Percentiles rank a stretch among this genome's conserved stretches.
Evolutionary conservation across 768 basidiomycete species (phyloP).

Genomic region (Boletus speciosus): DNA sequence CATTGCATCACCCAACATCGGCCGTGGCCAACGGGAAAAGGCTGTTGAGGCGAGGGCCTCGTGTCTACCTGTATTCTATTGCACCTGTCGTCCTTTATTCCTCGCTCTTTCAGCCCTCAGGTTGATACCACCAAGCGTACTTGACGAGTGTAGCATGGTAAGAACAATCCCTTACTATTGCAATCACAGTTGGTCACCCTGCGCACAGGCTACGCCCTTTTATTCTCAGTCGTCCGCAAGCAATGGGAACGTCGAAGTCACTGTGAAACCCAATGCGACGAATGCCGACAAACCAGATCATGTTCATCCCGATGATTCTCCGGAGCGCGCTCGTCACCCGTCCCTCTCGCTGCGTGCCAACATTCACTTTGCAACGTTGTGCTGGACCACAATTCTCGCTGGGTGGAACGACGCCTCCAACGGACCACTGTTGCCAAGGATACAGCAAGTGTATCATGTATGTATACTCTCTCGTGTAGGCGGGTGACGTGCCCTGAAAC

Average conservation of each 20-base stretch:
- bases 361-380: conserved; percentile 7
- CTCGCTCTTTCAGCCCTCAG: not conserved
- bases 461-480: not conserved
- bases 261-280: not conserved
- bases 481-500: not conserved
- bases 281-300: too few relatives aligned
- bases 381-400: not conserved
- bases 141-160: not conserved
- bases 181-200: not conserved
- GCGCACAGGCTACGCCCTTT: not conserved
- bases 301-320: not conserved
- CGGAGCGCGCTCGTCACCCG: too few relatives aligned
- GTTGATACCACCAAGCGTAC: not conserved
- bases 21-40: not conserved
- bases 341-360: not conserved
- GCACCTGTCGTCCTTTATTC: not conserved
- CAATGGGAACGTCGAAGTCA: not conserved
- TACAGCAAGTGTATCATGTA: conserved; percentile 10
- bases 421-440: conserved; percentile 7
- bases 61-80: not conserved
- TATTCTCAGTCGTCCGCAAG: not conserved
- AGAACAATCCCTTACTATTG: not conserved
- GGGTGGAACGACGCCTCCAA: conserved; percentile 14
- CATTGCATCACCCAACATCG: not conserved
- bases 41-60: not conserved